Evolutionary conservation across 176 grass and related monocot species (phyloP).

Genomic region (Oryza punctata): DNA sequence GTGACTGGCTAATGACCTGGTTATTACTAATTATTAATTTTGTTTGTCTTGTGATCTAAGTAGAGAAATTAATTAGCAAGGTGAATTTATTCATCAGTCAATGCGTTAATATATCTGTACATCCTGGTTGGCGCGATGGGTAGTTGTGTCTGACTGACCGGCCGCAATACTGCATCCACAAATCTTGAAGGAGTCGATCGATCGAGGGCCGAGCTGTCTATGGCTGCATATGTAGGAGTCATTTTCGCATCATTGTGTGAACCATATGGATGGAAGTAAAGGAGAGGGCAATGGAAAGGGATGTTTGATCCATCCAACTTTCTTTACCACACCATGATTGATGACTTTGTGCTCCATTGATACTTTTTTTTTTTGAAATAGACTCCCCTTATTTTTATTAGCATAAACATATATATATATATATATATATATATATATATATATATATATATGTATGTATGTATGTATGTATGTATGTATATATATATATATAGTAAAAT

Average conservation of each 20-base stretch:
- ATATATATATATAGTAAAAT: too few species aligned
- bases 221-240: neutral
- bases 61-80: neutral
- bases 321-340: neutral
- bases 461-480: too few species aligned
- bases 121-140: neutral
- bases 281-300: neutral
- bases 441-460: too few species aligned
- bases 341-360: neutral
- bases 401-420: neutral
- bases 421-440: too few species aligned
- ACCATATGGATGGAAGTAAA: neutral
- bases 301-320: neutral
- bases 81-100: neutral
- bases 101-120: neutral
- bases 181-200: too few species aligned
- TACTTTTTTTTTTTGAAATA: neutral
- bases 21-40: neutral
- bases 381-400: neutral
- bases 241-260: conserved; percentile 12
- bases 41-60: neutral
- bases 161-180: neutral
- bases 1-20: neutral
- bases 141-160: neutral
- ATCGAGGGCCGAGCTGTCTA: neutral